Percentiles rank a stretch among this genome's conserved stretches.
Evolutionary conservation across 2,329 filamentous ascomycete genomes (phyloP).

Genomic region (Claviceps sp.): DNA sequence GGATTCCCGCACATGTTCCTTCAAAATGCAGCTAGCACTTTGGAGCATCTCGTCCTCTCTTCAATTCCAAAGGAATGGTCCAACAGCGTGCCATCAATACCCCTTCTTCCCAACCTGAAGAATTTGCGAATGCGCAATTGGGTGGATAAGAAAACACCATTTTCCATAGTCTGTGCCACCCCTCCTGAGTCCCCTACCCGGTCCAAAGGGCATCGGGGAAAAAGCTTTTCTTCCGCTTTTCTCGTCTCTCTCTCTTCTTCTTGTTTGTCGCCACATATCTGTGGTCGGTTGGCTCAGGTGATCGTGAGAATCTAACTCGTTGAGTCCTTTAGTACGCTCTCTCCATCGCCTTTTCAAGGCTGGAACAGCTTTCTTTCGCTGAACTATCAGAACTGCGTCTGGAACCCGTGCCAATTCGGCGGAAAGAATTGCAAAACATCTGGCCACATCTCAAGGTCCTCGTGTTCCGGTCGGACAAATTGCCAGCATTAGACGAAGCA

Average conservation of each 20-base stretch:
- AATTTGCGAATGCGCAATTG: constrained; percentile 12
- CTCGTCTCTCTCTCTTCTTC: too few relatives aligned
- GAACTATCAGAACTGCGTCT: too few relatives aligned
- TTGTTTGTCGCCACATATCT: too few relatives aligned
- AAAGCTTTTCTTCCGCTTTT: too few relatives aligned
- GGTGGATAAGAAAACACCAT: constrained; percentile 6
- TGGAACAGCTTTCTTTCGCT: too few relatives aligned
- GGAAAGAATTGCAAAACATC: constrained; percentile 8
- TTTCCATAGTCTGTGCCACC: constrained; percentile 3
- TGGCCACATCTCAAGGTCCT: constrained; percentile 8
- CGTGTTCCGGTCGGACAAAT: constrained; percentile 3
- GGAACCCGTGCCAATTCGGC: background rate
- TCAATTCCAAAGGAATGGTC: constrained; percentile 12
- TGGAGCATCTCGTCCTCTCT: constrained; percentile 12
- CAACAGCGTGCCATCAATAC: constrained; percentile 1
- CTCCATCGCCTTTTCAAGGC: constrained; percentile 8
- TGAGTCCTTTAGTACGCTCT: constrained; percentile 11
- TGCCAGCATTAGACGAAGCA: too few relatives aligned
- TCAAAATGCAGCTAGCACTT: constrained; percentile 6
- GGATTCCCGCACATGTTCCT: constrained; percentile 8
- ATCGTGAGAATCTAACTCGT: background rate
- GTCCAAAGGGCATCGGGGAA: too few relatives aligned
- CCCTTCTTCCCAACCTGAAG: constrained; percentile 16
- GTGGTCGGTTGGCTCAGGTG: too few relatives aligned
- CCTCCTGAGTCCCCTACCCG: background rate